A percentile compares a stretch with the other conserved stretches of the same genome.
phyloP scores from a whole-genome alignment of 306 rosid species.

The Mucuna pruriens region DNA sequence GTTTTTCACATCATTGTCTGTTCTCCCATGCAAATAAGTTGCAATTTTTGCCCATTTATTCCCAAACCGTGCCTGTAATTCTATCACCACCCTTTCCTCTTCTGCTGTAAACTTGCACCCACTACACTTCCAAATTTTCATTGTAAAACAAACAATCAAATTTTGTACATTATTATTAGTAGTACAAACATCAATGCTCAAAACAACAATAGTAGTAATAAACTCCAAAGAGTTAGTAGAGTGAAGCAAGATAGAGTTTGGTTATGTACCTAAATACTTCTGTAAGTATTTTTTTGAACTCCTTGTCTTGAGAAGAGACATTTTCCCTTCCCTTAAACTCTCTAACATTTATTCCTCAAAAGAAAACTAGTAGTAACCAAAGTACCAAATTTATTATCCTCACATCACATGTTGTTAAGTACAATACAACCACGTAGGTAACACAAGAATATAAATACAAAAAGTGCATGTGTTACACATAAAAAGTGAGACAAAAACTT shows the following conservation, averaged over 20 bases:
- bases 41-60: constrained; percentile 80
- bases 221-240: too few species aligned
- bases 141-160: not conserved
- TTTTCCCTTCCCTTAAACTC: too few species aligned
- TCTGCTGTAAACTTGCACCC: constrained; percentile 70
- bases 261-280: too few species aligned
- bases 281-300: too few species aligned
- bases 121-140: constrained; percentile 26
- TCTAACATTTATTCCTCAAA: too few species aligned
- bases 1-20: constrained; percentile 72
- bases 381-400: not conserved
- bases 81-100: constrained; percentile 67
- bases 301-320: too few species aligned
- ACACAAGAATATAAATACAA: not conserved
- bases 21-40: constrained; percentile 60
- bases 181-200: not conserved
- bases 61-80: constrained; percentile 64
- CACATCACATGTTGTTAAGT: not conserved
- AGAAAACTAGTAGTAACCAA: not conserved
- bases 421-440: not conserved
- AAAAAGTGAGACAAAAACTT: not conserved
- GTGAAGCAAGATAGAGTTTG: too few species aligned
- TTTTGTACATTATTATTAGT: not conserved
- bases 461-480: not conserved
- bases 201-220: not conserved